Evolutionary conservation across 2,329 filamentous ascomycete species (phyloP).

Genomic region (Diaporthe citrichinensis): DNA sequence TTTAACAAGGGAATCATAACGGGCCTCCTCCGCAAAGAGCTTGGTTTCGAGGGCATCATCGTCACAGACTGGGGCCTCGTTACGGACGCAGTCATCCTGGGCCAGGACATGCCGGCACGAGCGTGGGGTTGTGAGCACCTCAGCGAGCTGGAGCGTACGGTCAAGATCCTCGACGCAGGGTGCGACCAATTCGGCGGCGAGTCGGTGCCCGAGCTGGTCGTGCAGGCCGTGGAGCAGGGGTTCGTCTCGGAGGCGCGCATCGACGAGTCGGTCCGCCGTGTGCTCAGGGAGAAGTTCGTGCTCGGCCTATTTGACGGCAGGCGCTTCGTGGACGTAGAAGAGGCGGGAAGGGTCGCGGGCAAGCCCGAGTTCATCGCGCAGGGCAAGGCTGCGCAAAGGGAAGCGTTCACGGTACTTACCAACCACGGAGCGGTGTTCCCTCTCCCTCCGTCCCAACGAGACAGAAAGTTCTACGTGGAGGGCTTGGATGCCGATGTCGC

Average conservation of each 20-base stretch:
- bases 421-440: constrained; percentile 40
- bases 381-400: constrained; percentile 53
- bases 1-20: constrained; percentile 68
- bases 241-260: constrained; percentile 59
- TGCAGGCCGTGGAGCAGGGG: constrained; percentile 59
- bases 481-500: constrained; percentile 40
- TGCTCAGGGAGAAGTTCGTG: constrained; percentile 65
- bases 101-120: constrained; percentile 61
- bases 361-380: constrained; percentile 57
- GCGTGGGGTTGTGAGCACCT: constrained; percentile 66
- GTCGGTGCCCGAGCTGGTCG: constrained; percentile 61
- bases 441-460: background rate
- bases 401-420: constrained; percentile 46
- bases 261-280: constrained; percentile 60
- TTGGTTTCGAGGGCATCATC: constrained; percentile 67
- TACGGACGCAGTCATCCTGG: constrained; percentile 58
- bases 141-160: constrained; percentile 57
- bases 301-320: constrained; percentile 68
- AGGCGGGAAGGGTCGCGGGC: constrained; percentile 58
- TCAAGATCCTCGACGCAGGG: constrained; percentile 63
- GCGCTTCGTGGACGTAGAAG: constrained; percentile 62
- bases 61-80: constrained; percentile 67
- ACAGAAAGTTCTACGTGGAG: constrained; percentile 44
- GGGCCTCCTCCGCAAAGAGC: constrained; percentile 59
- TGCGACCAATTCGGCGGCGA: constrained; percentile 68